These are phyloP conservation scores for Pythium graminicola DNA, from an alignment of 352 stramenopile genomes.

Conservation along the genomic window DNA sequence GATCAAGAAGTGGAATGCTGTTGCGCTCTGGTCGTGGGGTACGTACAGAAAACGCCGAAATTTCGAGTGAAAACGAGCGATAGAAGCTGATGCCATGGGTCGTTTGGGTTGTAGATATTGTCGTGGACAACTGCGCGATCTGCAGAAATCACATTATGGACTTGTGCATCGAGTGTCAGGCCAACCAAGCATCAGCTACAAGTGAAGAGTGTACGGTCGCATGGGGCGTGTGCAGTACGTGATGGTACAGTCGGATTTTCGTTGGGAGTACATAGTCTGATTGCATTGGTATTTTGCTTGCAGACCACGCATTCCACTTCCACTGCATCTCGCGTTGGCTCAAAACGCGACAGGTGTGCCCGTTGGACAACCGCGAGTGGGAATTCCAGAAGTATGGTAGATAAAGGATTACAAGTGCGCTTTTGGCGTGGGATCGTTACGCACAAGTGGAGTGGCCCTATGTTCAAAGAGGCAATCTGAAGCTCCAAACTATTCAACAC, in stretches of 20 bases:
- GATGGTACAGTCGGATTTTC: no score
- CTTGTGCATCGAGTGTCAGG: constrained; percentile 99
- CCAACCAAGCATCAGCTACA: constrained; percentile 84
- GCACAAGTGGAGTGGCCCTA: no score
- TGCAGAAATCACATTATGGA: constrained; percentile 99
- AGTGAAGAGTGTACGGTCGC: constrained; percentile 85
- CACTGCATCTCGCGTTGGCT: constrained; percentile 99
- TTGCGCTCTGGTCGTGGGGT: constrained; percentile 99
- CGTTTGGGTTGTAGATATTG: constrained; percentile 51
- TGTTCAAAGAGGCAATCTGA: no score
- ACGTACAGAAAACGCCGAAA: constrained; percentile 14
- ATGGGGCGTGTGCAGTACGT: constrained; percentile 84
- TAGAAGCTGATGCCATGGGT: constrained; percentile 7
- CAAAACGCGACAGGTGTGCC: constrained; percentile 98
- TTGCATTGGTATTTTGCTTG: constrained; percentile 77
- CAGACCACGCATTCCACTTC: constrained; percentile 99
- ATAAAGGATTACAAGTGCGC: constrained; percentile 28
- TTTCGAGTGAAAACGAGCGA: not conserved
- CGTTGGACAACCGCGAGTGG: constrained; percentile 99
- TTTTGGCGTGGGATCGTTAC: not conserved
- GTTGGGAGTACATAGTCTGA: no score
- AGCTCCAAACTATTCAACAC: no score
- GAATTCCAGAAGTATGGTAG: constrained; percentile 97
- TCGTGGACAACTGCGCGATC: constrained; percentile 94
- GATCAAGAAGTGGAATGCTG: constrained; percentile 99